Evolutionary conservation across 2,329 filamentous ascomycete genomes (phyloP), one percentile per base, ranked within the genome.

Genomic region (Neospermospora avenae): DNA sequence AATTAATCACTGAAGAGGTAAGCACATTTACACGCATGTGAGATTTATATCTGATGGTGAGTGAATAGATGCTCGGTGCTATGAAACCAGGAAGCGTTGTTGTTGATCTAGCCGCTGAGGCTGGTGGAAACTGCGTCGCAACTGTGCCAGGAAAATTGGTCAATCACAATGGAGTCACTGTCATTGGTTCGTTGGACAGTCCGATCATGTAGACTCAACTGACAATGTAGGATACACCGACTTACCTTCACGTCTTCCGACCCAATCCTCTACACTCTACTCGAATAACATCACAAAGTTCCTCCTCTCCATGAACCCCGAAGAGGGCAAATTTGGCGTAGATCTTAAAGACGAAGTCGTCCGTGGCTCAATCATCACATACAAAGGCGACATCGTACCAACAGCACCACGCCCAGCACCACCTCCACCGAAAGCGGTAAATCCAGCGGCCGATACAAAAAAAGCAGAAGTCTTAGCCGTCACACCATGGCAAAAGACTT

Each of bases 211-310:
- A 25, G 45, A 77, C 34, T 77, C 68, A 55, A 18, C 4, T 42
- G 14, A 34, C 7, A 49, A 2, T 22, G 2, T 35, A 85, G 84
- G 89, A 35, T 96, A 96, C 73, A 96, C 91, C 45, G 91, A 96
- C 74, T 80, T 96, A 28, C 91, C 92, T 0, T 96, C 91, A 34
- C 84, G 91, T 48, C 80, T 96, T 1, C 91, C 92, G 0, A 96
- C 91, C 0, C 92, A 96, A 73, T 91, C 91, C 0, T 96, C 91
- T 0, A 96, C 90, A 0, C 77, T 96, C 20, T 96, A 96, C 75
- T 95, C 90, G 2, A 96, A 96, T 81, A 96, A 96, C 71, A 93
- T 96, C 69, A 92, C 88, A 66, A 96, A 96, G 72, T 89, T 93
- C 59, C 77, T 96, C 28, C 80, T 96, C 10, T 95, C 91, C 0